These are phyloP conservation scores for Claviceps cyperi DNA, from an alignment of 2,329 filamentous ascomycete genomes.

Conservation along the genomic window DNA sequence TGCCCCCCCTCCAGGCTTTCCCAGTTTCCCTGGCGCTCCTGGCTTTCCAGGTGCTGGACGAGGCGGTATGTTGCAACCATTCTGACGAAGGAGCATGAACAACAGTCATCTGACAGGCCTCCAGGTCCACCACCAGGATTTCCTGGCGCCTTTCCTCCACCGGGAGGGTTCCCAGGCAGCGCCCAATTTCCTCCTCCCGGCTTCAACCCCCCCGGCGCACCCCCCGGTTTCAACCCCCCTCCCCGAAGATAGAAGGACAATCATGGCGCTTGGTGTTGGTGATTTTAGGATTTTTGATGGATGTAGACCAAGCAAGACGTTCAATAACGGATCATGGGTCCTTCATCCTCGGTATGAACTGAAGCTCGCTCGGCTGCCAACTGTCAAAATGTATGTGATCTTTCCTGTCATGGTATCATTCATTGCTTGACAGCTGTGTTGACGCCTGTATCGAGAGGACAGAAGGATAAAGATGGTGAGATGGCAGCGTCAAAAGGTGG, in stretches of 20 bases:
- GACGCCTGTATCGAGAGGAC: conserved; percentile 3
- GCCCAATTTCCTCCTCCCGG: conserved; percentile 7
- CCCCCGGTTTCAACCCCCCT: conserved; percentile 62
- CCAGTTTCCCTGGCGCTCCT: conserved; percentile 36
- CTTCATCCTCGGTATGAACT: background rate
- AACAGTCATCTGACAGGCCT: conserved; percentile 19
- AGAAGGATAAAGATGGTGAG: background rate
- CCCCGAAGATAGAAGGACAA: conserved; percentile 37
- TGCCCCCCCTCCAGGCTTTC: conserved; percentile 46
- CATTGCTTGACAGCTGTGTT: conserved; percentile 5
- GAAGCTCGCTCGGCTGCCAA: background rate
- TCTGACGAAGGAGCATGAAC: conserved; percentile 1
- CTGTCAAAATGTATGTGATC: conserved; percentile 4
- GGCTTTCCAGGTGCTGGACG: conserved; percentile 32
- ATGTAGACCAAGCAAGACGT: conserved; percentile 2
- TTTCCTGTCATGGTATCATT: conserved; percentile 2
- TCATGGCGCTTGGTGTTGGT: conserved; percentile 11
- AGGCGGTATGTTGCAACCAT: conserved; percentile 32
- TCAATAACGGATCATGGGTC: background rate
- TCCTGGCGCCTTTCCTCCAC: conserved; percentile 31
- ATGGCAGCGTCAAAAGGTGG: background rate
- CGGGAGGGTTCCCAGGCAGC: conserved; percentile 25
- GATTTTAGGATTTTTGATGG: conserved; percentile 8
- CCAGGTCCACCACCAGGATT: conserved; percentile 35
- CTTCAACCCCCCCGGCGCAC: conserved; percentile 17